Base-by-base conservation (phyloP, 306 rosid species). In the Glycine latifolia region DNA sequence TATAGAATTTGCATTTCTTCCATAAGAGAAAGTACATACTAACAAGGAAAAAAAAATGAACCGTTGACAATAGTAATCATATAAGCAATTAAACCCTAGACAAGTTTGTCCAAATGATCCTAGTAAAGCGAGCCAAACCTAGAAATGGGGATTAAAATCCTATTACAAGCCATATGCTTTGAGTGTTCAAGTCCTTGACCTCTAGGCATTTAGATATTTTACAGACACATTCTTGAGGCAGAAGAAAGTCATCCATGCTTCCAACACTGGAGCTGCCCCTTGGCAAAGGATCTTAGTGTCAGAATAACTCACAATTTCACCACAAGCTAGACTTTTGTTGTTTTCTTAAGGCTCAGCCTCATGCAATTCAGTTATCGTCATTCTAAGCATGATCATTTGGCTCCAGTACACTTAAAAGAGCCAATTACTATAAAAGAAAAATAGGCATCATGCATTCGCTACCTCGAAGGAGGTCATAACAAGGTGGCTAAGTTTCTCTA, bases 401-500 rank as follows among this genome's bases (percentile, higher is more conserved):
- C 72, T 59, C 71, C n/a, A 33, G 33, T 15, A 66, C 53, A 56
- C 14, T 69, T 9, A 44, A 31, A 52, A 52, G 52, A 58, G 47
- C 56, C 73, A 67, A 9, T 67, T 68, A 44, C 39, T 17, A 68
- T 46, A 15, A 10, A 46, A 68, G 39, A 44, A 17, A 68, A 68
- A 16, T 17, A 2, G 37, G 9, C 55, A 44, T 68, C 73, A 46
- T 10, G 55, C 55, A 26, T 16, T 77, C 54, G 46, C 78, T 41
- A 60, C 84, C 71, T 79, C 73, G 17, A 58, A n/a, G 39, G 83
- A 77, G 20, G 76, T 60, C 71, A 47, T 72, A 44, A 90, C 87
- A 61, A 84, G 80, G 31, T 84, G 86, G 60, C 81, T 83, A 44
- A 90, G 90, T 77, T 84, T 88, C 84, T 81, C 74, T 77, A 91